phyloP scores from a whole-genome alignment of 208 protist species.

The Trypanosomatidae sp. region DNA sequence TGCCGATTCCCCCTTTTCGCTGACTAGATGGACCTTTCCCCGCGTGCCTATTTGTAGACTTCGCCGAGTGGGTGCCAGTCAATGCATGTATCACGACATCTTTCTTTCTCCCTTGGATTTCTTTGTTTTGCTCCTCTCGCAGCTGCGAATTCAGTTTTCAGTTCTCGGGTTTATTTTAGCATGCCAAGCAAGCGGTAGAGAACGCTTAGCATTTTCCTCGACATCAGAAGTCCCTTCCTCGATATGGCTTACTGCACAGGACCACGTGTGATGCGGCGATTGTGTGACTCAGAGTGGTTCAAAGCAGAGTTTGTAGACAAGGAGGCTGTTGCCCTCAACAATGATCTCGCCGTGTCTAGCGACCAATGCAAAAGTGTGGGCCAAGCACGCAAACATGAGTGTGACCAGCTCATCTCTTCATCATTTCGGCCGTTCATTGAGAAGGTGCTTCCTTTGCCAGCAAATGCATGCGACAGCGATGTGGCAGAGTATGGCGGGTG shows the following conservation, averaged over 20 bases:
- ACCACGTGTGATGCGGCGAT: constrained; percentile 5
- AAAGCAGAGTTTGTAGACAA: constrained; percentile 7
- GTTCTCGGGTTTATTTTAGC: neutral
- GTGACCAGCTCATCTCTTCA: constrained; percentile 41
- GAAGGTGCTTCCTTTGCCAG: constrained; percentile 29
- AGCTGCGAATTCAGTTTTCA: neutral
- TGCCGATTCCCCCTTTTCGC: neutral
- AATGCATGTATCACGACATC: constrained; percentile 3
- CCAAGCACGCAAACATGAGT: constrained; percentile 23
- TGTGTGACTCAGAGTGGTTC: constrained; percentile 28
- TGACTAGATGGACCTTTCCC: constrained; percentile 1
- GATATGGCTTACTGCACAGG: constrained; percentile 5
- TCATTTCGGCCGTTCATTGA: constrained; percentile 41
- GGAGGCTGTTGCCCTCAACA: neutral
- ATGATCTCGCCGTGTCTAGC: constrained; percentile 14
- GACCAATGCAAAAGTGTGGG: constrained; percentile 10
- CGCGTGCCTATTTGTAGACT: constrained; percentile 1
- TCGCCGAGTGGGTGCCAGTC: too few relatives aligned
- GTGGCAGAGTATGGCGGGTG: constrained; percentile 36
- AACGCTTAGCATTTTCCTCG: neutral
- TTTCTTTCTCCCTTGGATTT: constrained; percentile 8
- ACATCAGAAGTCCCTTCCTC: neutral
- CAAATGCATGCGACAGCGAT: neutral
- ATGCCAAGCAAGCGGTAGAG: neutral
- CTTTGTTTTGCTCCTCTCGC: constrained; percentile 7